phyloP scores from a whole-genome alignment of 169 alveolate genomes.

The Plasmodium knowlesi region DNA sequence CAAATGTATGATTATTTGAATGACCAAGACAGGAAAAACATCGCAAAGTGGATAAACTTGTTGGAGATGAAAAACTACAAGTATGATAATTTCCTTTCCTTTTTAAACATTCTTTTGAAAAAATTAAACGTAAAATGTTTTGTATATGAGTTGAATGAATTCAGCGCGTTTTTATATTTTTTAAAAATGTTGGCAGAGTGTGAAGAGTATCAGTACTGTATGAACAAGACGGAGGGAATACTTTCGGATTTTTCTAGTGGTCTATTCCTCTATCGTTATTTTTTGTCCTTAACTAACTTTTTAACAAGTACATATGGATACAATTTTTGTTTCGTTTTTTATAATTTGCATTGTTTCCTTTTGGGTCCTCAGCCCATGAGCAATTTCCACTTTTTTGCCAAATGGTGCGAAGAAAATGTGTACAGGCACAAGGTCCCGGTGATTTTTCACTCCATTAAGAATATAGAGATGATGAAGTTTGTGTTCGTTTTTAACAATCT shows the following conservation, averaged over 20 bases:
- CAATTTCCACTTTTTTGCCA: slow-evolving; percentile 34
- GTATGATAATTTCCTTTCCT: slow-evolving; percentile 4
- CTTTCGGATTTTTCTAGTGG: slow-evolving; percentile 14
- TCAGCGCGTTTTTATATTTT: slow-evolving; percentile 63
- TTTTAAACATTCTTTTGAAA: slow-evolving; percentile 1
- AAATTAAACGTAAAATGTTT: slow-evolving; percentile 34
- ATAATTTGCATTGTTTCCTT: slow-evolving; percentile 21
- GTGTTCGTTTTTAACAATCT: slow-evolving; percentile 16
- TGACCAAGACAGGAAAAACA: slow-evolving; percentile 14
- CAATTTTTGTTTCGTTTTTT: slow-evolving; percentile 35
- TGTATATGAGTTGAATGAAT: not conserved
- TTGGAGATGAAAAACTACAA: slow-evolving; percentile 5
- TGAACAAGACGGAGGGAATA: not conserved
- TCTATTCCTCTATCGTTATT: slow-evolving; percentile 8
- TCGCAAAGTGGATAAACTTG: not conserved
- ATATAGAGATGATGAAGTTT: slow-evolving; percentile 42
- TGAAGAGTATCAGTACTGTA: slow-evolving; percentile 42
- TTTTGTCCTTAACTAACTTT: not conserved
- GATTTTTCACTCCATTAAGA: slow-evolving; percentile 33
- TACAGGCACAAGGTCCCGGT: slow-evolving; percentile 3
- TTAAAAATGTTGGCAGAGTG: slow-evolving; percentile 24
- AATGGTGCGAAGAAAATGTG: slow-evolving; percentile 5
- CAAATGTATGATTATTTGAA: slow-evolving; percentile 46
- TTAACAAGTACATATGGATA: slow-evolving; percentile 6
- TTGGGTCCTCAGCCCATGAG: slow-evolving; percentile 25